Evolutionary conservation across 1,139 yeast genomes (phyloP), one percentile per base, ranked within the genome.

Genomic region (Sugiyamaella pinicola): DNA sequence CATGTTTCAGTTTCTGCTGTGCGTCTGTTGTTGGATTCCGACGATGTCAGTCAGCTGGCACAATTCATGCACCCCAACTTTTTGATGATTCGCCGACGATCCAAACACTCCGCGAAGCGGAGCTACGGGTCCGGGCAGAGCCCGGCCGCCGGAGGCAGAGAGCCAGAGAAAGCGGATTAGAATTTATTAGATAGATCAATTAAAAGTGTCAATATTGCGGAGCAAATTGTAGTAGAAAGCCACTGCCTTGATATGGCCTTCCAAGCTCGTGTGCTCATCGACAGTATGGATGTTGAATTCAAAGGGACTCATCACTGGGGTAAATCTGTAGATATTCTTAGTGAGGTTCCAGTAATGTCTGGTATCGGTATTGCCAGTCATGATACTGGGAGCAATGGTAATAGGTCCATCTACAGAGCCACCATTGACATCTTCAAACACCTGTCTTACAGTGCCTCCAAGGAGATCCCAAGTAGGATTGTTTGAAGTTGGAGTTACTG

Each of bases 341-440:
- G 90, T 80, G 65, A 89, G 74, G 49, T 75, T 70, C 91, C 95
- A 87, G 71, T 86, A 88, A 66, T 81, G 79, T 65, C 81, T 79
- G 7, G 96, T 88, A 67, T 89, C 96, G 2, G 96, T 89, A 69
- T 88, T 89, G 29, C 87, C 96, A 4, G 87, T 77, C 81, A 86
- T 80, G 49, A 87, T 65, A 17, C 80, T 74, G 9, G 96, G 95
- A 1, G 90, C 73, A 49, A 85, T 74, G 29, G 83, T 70, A 22
- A 81, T 47, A 13, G 50, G 33, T 4, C 35, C 35, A 39, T 40
- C 42, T 1, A 55, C 60, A n/a, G 22, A 10, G 17, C 46, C 44
- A 5, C 47, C 48, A 28, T 22, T 43, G 57, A 77, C 79, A 52
- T 81, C 78, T 59, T 82, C 85, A 61, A 74, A 83, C 43, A 83